Conservation (phyloP, 495 filamentous ascomycete genomes). For the Clavariopsis aquatica region DNA sequence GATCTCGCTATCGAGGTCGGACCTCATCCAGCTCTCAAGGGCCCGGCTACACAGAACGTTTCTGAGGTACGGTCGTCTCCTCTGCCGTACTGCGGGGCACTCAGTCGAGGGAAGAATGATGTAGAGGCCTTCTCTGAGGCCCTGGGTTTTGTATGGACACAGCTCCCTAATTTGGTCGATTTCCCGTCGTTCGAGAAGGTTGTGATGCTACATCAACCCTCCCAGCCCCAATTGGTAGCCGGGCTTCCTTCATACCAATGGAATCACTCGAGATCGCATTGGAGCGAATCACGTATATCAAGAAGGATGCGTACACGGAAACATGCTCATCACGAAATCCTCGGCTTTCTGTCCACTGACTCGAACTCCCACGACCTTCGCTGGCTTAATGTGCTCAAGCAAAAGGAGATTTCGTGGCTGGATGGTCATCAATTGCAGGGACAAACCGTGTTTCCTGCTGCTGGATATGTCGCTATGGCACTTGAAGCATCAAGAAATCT, state of each 20-base stretch:
- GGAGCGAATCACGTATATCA: conserved; percentile 10
- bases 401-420: conserved; percentile 49
- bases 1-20: conserved; percentile 43
- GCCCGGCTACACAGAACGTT: conserved; percentile 39
- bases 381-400: conserved; percentile 11
- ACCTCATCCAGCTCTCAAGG: conserved; percentile 40
- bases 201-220: neutral
- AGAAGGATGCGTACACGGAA: neutral
- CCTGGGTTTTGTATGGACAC: conserved; percentile 9
- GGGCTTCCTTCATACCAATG: conserved; percentile 15
- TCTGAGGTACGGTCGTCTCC: neutral
- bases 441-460: conserved; percentile 36
- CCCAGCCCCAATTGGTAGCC: neutral
- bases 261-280: conserved; percentile 2
- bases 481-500: conserved; percentile 14
- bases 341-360: neutral
- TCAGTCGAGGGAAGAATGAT: conserved; percentile 12
- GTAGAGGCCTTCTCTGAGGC: neutral
- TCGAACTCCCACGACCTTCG: neutral
- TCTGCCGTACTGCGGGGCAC: conserved; percentile 10
- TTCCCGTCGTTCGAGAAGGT: conserved; percentile 2
- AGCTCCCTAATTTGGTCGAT: neutral
- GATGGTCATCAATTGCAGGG: conserved; percentile 47
- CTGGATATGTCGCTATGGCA: conserved; percentile 26
- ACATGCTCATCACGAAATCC: conserved; percentile 1